Conservation (phyloP, 2,329 filamentous ascomycete species). For the Botryotinia narcissicola region DNA sequence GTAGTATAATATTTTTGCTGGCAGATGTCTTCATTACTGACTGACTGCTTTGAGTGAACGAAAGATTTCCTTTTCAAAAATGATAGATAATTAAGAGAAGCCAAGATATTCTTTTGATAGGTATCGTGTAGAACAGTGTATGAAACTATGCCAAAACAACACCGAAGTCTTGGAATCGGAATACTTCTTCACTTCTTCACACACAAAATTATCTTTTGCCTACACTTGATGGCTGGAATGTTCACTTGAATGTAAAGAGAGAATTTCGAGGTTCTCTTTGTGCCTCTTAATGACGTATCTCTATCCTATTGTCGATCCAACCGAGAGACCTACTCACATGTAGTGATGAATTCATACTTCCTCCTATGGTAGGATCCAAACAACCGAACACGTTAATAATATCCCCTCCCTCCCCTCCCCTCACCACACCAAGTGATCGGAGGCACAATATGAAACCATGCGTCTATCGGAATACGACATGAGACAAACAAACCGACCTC, state of each 20-base stretch:
- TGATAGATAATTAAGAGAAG: not conserved
- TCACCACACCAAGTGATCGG: not conserved
- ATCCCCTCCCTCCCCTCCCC: not conserved
- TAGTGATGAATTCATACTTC: not conserved
- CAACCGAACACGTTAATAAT: not conserved
- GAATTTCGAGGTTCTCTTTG: not conserved
- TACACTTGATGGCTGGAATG: not conserved
- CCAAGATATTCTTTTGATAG: not conserved
- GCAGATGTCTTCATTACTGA: not conserved
- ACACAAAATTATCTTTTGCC: not conserved
- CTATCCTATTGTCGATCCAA: not conserved
- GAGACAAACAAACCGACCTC: not conserved
- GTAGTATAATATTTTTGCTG: not conserved
- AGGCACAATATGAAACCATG: not conserved
- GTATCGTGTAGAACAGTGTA: not conserved
- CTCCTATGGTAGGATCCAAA: not conserved
- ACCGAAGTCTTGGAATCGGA: not conserved
- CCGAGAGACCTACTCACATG: not conserved
- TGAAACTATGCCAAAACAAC: not conserved
- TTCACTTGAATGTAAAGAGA: not conserved
- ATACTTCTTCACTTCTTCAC: not conserved
- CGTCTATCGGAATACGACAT: not conserved
- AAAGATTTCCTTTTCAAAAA: not conserved
- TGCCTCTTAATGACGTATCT: not conserved
- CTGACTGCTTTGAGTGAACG: not conserved